Evolutionary conservation across 345 rosid genomes (phyloP).

Genomic region (Hibiscus trionum): DNA sequence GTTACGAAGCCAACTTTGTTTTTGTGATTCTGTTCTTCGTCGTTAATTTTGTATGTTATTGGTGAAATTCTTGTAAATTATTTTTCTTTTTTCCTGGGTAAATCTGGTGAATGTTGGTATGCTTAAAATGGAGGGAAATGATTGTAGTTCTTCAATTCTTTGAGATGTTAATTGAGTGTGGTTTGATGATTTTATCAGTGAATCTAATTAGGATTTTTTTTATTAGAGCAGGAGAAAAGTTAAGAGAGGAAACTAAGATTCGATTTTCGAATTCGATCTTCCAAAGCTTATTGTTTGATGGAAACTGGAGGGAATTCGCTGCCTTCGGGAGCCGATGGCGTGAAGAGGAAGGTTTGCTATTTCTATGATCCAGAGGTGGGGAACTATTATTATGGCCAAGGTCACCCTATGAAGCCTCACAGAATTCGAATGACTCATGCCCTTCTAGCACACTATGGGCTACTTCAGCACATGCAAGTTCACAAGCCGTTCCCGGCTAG

Average conservation of each 20-base stretch:
- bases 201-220: neutral
- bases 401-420: conserved; percentile 64
- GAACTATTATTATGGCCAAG: conserved; percentile 56
- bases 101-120: neutral
- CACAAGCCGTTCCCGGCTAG: conserved; percentile 54
- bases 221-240: neutral
- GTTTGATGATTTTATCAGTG: neutral
- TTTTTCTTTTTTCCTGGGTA: neutral
- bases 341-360: conserved; percentile 59
- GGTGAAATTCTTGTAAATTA: neutral
- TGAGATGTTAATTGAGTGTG: neutral
- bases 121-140: neutral
- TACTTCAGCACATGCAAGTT: conserved; percentile 68
- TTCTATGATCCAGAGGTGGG: conserved; percentile 70
- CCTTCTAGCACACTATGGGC: conserved; percentile 44
- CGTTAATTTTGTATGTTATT: neutral
- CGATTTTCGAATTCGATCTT: neutral
- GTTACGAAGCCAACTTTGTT: neutral
- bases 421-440: conserved; percentile 58
- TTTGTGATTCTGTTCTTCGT: neutral
- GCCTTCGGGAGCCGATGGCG: conserved; percentile 50
- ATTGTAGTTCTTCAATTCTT: neutral
- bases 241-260: neutral
- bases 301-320: conserved; percentile 54
- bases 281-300: conserved; percentile 17